These are phyloP conservation scores for Cinchona pubescens DNA, from an alignment of 257 asterid genomes.

Conservation along the genomic window DNA sequence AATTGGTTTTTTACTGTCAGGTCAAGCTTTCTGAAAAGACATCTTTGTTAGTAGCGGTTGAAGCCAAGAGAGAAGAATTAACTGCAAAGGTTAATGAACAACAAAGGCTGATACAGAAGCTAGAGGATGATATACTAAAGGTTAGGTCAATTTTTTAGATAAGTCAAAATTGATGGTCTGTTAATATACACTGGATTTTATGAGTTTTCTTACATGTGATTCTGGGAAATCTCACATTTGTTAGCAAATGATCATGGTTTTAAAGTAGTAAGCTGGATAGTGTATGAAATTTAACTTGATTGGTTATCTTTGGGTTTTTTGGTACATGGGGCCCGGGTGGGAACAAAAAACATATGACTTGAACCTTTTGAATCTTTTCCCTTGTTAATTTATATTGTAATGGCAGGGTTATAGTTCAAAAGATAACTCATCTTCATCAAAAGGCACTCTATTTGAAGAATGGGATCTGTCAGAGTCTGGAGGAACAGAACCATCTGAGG, in stretches of 20 bases:
- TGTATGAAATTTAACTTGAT: neutral
- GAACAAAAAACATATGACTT: neutral
- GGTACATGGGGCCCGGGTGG: neutral
- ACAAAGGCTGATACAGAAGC: conserved; percentile 87
- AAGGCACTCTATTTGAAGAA: conserved; percentile 55
- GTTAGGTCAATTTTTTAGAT: conserved; percentile 28
- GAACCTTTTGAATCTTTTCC: neutral
- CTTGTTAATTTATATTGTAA: conserved; percentile 12
- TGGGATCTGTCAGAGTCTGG: conserved; percentile 98
- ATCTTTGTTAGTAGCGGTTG: conserved; percentile 82
- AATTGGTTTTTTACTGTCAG: conserved; percentile 38
- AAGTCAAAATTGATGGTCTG: neutral
- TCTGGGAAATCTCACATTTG: neutral
- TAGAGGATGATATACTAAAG: conserved; percentile 93
- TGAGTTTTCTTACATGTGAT: neutral
- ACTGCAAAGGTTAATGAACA: conserved; percentile 67
- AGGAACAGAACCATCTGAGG: conserved; percentile 66
- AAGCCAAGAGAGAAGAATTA: conserved; percentile 63
- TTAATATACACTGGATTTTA: neutral
- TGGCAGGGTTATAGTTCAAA: conserved; percentile 89
- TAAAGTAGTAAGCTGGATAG: neutral
- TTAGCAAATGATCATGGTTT: neutral
- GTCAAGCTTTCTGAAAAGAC: conserved; percentile 79
- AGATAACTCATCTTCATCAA: no score
- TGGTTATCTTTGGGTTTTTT: neutral